A percentile compares a stretch with the other conserved stretches of the same genome.
phyloP scores from a whole-genome alignment of 2,329 filamentous ascomycete species.

The Apiospora koreana region DNA sequence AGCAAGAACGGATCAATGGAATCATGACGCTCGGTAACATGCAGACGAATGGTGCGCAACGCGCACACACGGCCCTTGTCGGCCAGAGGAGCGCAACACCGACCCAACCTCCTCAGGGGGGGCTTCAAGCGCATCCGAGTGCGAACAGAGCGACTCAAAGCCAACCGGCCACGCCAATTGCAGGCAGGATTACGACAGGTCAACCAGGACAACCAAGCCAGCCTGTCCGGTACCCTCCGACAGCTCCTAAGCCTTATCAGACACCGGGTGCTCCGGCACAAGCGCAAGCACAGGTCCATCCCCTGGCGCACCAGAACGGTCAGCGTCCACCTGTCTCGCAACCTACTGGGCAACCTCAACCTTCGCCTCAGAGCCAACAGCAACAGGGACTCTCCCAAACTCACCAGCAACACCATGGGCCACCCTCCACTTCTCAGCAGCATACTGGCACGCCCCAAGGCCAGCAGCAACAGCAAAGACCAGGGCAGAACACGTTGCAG shows the following conservation, averaged over 20 bases:
- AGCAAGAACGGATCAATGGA: constrained; percentile 61
- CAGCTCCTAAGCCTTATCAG: constrained; percentile 10
- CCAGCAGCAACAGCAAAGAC: constrained; percentile 6
- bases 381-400: constrained; percentile 16
- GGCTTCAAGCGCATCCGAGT: not conserved
- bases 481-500: not conserved
- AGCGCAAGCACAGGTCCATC: constrained; percentile 17
- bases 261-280: constrained; percentile 7
- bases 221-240: constrained; percentile 7
- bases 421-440: not conserved
- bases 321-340: constrained; percentile 7
- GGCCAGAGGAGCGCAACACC: constrained; percentile 23
- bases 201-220: not conserved
- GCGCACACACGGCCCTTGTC: constrained; percentile 21
- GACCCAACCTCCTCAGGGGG: not conserved
- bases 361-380: constrained; percentile 14
- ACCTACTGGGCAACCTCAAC: constrained; percentile 10
- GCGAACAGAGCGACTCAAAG: not conserved
- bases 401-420: constrained; percentile 4
- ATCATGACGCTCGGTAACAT: constrained; percentile 58
- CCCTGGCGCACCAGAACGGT: constrained; percentile 27
- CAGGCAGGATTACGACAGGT: constrained; percentile 16
- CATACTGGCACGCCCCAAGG: not conserved
- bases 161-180: not conserved
- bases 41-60: constrained; percentile 41